A percentile compares a stretch with the other conserved stretches of the same genome.
Evolutionary conservation across 106 monocot genomes (phyloP).

Genomic region (Phalaenopsis aphrodite): DNA sequence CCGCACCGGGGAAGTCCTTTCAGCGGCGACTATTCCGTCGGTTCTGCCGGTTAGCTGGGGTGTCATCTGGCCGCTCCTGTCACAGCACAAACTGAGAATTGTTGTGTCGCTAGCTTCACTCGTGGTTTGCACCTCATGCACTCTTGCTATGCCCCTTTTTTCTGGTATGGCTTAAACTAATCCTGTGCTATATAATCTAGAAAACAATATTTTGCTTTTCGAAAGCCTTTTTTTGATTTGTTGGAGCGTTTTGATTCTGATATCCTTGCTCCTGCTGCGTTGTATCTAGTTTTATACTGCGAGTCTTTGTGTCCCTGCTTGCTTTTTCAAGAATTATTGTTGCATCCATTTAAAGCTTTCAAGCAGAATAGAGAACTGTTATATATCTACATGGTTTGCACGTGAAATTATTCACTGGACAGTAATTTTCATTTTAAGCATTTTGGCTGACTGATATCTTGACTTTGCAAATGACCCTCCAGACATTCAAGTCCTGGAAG

Average conservation of each 20-base stretch:
- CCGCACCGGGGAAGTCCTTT: neutral
- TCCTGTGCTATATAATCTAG: neutral
- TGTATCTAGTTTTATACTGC: too few species aligned
- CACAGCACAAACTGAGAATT: slow-evolving; percentile 65
- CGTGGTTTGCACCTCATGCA: slow-evolving; percentile 62
- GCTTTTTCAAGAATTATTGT: neutral
- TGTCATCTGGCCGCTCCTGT: slow-evolving; percentile 48
- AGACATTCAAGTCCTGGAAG: neutral
- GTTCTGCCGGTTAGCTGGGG: slow-evolving; percentile 44
- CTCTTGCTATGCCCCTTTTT: slow-evolving; percentile 89
- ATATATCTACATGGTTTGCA: too few species aligned
- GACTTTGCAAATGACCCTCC: neutral
- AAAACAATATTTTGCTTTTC: neutral
- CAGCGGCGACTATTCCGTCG: slow-evolving; percentile 4
- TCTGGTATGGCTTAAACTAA: slow-evolving; percentile 42
- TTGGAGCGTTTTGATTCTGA: neutral
- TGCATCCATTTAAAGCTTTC: neutral
- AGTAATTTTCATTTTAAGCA: too few species aligned
- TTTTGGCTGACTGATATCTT: neutral
- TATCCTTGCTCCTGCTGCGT: too few species aligned
- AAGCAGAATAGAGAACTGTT: too few species aligned
- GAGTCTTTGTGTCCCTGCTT: neutral
- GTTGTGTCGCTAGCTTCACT: slow-evolving; percentile 51
- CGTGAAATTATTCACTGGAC: too few species aligned
- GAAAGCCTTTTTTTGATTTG: neutral